A percentile compares a stretch with the other conserved stretches of the same genome.
phyloP scores from a whole-genome alignment of 768 basidiomycete genomes.

The Trametes villosa region DNA sequence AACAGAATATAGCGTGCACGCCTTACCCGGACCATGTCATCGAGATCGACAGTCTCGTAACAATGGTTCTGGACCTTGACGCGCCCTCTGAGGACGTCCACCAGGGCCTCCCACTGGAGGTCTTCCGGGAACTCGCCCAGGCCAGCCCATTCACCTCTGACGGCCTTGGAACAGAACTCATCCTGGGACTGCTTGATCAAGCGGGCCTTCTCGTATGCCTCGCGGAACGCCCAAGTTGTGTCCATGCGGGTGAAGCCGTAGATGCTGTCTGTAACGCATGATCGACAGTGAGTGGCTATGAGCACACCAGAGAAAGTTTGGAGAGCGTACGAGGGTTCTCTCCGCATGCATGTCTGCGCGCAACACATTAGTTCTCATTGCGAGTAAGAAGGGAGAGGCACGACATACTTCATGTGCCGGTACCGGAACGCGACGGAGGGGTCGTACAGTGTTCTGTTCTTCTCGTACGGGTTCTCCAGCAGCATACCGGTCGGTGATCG shows the following conservation, averaged over 20 bases:
- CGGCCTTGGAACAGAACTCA: slow-evolving; percentile 58
- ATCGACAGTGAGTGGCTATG: neutral
- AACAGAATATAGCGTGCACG: neutral
- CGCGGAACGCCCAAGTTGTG: slow-evolving; percentile 67
- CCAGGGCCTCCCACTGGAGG: slow-evolving; percentile 78
- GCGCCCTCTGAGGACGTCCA: slow-evolving; percentile 76
- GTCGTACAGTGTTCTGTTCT: slow-evolving; percentile 55
- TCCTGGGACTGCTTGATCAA: slow-evolving; percentile 71
- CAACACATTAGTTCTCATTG: neutral
- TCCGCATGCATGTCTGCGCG: slow-evolving; percentile 36
- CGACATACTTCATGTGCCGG: slow-evolving; percentile 75
- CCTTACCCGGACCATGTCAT: slow-evolving; percentile 42
- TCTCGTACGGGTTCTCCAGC: slow-evolving; percentile 71
- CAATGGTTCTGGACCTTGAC: slow-evolving; percentile 72
- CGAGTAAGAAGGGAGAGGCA: too few species aligned
- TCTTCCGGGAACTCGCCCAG: slow-evolving; percentile 66
- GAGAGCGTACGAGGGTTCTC: slow-evolving; percentile 54
- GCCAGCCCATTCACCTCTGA: slow-evolving; percentile 49
- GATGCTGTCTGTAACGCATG: slow-evolving; percentile 19
- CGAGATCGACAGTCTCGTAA: slow-evolving; percentile 70
- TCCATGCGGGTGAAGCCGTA: slow-evolving; percentile 57
- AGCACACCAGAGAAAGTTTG: too few species aligned
- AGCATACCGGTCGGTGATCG: slow-evolving; percentile 75
- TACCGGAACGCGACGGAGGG: slow-evolving; percentile 57
- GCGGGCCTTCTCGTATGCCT: slow-evolving; percentile 70